Conservation (phyloP, 1,284 basidiomycete species). For the Trichosporon sp. region DNA sequence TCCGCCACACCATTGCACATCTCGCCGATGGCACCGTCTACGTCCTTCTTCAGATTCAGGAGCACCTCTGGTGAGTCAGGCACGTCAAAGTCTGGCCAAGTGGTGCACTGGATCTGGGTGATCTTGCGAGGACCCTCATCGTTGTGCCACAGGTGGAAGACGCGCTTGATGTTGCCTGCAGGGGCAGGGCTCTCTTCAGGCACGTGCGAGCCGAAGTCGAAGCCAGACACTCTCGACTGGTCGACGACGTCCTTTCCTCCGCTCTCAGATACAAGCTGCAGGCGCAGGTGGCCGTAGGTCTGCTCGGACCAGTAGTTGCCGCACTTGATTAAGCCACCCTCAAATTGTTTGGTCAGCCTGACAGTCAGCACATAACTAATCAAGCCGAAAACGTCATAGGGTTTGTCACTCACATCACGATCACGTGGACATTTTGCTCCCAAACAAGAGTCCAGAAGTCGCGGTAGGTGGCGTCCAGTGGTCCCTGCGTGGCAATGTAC, state of each 20-base stretch:
- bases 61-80: conserved; percentile 76
- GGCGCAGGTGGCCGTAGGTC: conserved; percentile 69
- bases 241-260: conserved; percentile 58
- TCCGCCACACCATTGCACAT: conserved; percentile 52
- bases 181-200: conserved; percentile 17
- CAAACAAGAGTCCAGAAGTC: conserved; percentile 85
- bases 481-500: conserved; percentile 97
- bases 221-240: conserved; percentile 44
- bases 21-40: conserved; percentile 64
- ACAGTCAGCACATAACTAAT: conserved; percentile 70
- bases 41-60: conserved; percentile 67
- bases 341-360: conserved; percentile 90
- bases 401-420: conserved; percentile 66
- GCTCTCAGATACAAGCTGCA: conserved; percentile 67
- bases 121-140: conserved; percentile 63
- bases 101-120: conserved; percentile 79
- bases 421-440: conserved; percentile 62
- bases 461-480: conserved; percentile 80
- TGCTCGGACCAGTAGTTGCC: conserved; percentile 84
- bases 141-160: conserved; percentile 68
- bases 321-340: conserved; percentile 86
- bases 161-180: conserved; percentile 63
- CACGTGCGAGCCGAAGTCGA: conserved; percentile 51
- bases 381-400: conserved; percentile 8
- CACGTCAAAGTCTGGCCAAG: conserved; percentile 93